Evolutionary conservation across 2,329 filamentous ascomycete species (phyloP).

Genomic region (Aureobasidium namibiae): DNA sequence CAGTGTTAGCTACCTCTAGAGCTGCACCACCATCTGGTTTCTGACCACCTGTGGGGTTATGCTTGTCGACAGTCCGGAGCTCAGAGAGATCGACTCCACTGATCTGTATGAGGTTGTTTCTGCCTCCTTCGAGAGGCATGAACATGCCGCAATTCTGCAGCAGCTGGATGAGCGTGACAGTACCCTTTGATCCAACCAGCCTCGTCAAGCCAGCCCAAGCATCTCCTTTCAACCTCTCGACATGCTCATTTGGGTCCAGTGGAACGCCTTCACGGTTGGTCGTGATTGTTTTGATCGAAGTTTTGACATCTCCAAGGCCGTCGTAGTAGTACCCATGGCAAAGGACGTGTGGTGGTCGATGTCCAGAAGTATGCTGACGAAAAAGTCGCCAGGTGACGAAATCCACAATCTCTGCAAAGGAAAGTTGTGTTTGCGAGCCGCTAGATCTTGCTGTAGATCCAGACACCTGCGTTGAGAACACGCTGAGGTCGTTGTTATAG

Average conservation of each 20-base stretch:
- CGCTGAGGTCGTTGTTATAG: conserved; percentile 32
- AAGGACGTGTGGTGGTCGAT: conserved; percentile 63
- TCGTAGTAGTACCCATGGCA: conserved; percentile 70
- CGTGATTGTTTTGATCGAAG: conserved; percentile 27
- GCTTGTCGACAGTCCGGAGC: conserved; percentile 18
- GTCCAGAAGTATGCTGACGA: conserved; percentile 40
- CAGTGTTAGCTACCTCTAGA: background rate
- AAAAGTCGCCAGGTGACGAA: conserved; percentile 67
- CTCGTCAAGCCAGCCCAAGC: conserved; percentile 70
- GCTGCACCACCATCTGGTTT: conserved; percentile 16
- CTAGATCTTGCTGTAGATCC: conserved; percentile 24
- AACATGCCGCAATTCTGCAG: conserved; percentile 75
- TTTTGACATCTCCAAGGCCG: conserved; percentile 23
- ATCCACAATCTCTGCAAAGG: conserved; percentile 33
- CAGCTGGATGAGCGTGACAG: conserved; percentile 68
- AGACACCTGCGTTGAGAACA: conserved; percentile 38
- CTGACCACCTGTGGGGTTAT: conserved; percentile 15
- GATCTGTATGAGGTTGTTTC: conserved; percentile 66
- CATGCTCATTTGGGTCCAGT: conserved; percentile 61
- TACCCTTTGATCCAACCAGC: conserved; percentile 66
- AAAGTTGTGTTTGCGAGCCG: conserved; percentile 16
- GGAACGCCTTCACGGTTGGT: conserved; percentile 60
- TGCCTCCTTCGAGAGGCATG: conserved; percentile 48
- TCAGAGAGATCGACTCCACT: conserved; percentile 59
- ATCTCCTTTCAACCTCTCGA: conserved; percentile 55